Evolutionary conservation across 2,329 filamentous ascomycete genomes (phyloP).

Genomic region (Diaporthe sp.): DNA sequence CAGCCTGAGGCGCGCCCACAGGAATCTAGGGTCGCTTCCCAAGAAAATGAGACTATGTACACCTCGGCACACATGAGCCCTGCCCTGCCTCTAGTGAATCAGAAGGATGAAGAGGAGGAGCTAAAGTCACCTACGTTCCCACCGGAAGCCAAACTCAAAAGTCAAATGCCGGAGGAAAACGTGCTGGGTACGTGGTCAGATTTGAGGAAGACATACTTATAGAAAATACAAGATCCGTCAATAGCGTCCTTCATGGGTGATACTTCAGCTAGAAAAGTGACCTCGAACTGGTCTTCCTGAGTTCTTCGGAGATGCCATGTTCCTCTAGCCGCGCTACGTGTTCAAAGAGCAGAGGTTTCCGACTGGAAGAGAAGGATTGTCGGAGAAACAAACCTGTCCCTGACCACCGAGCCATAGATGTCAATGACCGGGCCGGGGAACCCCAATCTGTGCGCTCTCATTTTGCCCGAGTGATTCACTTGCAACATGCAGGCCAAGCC

Average conservation of each 20-base stretch:
- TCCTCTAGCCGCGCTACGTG: too few relatives aligned
- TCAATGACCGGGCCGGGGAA: not conserved
- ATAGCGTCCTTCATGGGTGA: not conserved
- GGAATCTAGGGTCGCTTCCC: not conserved
- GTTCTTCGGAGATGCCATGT: not conserved
- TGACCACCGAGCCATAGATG: not conserved
- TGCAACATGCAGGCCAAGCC: slow-evolving; percentile 6
- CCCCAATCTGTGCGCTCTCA: not conserved
- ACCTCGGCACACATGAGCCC: not conserved
- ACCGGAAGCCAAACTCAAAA: slow-evolving; percentile 15
- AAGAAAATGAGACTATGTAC: not conserved
- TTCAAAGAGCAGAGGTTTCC: not conserved
- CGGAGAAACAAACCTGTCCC: not conserved
- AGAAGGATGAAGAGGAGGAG: not conserved
- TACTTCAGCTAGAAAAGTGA: not conserved
- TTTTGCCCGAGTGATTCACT: not conserved
- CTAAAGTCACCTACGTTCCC: not conserved
- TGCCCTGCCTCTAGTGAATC: not conserved
- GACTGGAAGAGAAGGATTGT: not conserved
- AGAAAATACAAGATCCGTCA: too few relatives aligned
- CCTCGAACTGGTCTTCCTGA: not conserved
- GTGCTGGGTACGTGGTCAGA: slow-evolving; percentile 8
- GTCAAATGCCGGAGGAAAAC: slow-evolving; percentile 4
- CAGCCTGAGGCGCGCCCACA: not conserved
- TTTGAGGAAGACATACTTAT: not conserved